These are phyloP conservation scores for Niebla homalea DNA, from an alignment of 495 filamentous ascomycete species.

Conservation along the genomic window DNA sequence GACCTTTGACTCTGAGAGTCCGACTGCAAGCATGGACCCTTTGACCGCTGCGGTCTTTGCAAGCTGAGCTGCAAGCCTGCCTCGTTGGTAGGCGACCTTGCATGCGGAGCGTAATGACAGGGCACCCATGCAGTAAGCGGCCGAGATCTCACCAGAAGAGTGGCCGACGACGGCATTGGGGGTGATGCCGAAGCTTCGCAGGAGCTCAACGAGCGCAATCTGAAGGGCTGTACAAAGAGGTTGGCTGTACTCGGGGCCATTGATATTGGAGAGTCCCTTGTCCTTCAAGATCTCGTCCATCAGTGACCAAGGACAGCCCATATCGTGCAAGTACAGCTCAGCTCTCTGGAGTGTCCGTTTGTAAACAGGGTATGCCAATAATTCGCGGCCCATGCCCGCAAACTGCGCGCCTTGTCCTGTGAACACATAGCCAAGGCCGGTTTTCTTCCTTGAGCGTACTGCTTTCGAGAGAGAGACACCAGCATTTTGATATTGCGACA, in stretches of 20 bases:
- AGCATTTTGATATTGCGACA: constrained; percentile 12
- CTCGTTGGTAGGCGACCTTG: constrained; percentile 21
- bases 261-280: constrained; percentile 10
- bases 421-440: constrained; percentile 7
- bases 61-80: constrained; percentile 3
- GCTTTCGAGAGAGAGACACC: background rate
- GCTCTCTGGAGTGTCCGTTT: background rate
- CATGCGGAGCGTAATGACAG: constrained; percentile 17
- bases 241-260: constrained; percentile 16
- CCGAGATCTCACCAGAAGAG: constrained; percentile 43
- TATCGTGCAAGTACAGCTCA: background rate
- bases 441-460: background rate
- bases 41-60: constrained; percentile 21
- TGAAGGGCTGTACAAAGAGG: constrained; percentile 22
- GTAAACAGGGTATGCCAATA: constrained; percentile 3
- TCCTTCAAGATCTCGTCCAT: constrained; percentile 3
- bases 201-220: constrained; percentile 20
- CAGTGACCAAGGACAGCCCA: constrained; percentile 3
- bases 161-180: constrained; percentile 26
- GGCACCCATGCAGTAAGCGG: constrained; percentile 38
- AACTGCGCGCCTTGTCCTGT: constrained; percentile 14
- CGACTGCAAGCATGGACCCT: constrained; percentile 24
- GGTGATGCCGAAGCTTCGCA: constrained; percentile 15
- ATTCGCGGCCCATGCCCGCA: constrained; percentile 8
- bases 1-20: constrained; percentile 10